Percentiles rank a stretch among this genome's conserved stretches.
Evolutionary conservation across 2,329 filamentous ascomycete genomes (phyloP).

Genomic region (Xylariaceae sp.): DNA sequence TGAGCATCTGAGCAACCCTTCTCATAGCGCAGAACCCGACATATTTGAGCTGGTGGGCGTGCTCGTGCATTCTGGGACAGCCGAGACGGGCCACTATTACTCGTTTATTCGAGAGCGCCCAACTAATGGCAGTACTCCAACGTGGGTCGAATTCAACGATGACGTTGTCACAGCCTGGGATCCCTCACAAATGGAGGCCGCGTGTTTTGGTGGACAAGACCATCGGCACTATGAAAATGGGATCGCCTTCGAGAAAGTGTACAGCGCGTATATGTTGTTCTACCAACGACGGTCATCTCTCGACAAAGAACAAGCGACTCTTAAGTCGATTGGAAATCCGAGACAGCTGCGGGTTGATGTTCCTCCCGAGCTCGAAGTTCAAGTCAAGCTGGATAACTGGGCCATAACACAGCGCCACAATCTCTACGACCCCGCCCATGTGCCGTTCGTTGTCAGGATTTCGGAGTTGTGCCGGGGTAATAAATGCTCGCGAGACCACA

Average conservation of each 20-base stretch:
- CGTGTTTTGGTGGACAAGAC: conserved; percentile 74
- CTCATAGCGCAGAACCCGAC: conserved; percentile 56
- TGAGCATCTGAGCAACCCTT: conserved; percentile 67
- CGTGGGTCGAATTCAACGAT: conserved; percentile 94
- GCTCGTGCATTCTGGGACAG: conserved; percentile 86
- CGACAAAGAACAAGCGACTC: conserved; percentile 44
- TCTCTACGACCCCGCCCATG: conserved; percentile 68
- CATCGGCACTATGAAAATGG: conserved; percentile 46
- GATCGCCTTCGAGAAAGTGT: conserved; percentile 58
- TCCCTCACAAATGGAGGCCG: conserved; percentile 62
- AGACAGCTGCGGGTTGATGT: conserved; percentile 44
- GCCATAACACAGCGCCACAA: conserved; percentile 70
- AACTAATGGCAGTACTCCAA: conserved; percentile 39
- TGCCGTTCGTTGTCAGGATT: conserved; percentile 59
- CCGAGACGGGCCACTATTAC: conserved; percentile 95
- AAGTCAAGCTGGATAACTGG: conserved; percentile 68
- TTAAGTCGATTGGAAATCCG: conserved; percentile 34
- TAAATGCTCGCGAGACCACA: conserved; percentile 46
- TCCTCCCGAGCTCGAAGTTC: conserved; percentile 43
- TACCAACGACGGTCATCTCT: conserved; percentile 76
- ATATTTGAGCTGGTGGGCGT: conserved; percentile 92
- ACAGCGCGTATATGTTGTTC: conserved; percentile 97
- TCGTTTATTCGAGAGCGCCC: conserved; percentile 85
- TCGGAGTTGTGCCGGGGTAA: conserved; percentile 52
- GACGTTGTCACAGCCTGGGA: conserved; percentile 75